Percentiles rank a stretch among this genome's conserved stretches.
Evolutionary conservation across 495 filamentous ascomycete species (phyloP).

Genomic region (Podospora anserina): DNA sequence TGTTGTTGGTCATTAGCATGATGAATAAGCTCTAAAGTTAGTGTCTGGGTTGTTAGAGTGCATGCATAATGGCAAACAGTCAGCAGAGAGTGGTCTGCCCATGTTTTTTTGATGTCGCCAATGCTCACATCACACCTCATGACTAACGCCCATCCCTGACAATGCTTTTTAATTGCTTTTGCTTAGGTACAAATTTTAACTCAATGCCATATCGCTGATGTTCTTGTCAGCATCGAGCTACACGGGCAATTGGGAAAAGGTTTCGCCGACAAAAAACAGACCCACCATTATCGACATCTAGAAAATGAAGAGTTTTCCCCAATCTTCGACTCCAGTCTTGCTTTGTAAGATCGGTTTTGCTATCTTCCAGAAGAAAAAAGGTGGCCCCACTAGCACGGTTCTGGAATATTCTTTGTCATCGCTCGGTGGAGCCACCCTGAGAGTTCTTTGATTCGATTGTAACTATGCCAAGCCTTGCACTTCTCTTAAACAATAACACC

Average conservation of each 20-base stretch:
- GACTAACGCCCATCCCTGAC: not conserved
- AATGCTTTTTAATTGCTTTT: too few relatives aligned
- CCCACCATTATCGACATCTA: not conserved
- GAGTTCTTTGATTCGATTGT: not conserved
- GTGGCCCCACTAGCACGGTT: not conserved
- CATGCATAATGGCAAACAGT: not conserved
- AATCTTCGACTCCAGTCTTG: not conserved
- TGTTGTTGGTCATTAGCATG: not conserved
- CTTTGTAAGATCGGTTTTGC: not conserved
- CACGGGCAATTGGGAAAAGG: not conserved
- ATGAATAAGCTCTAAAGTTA: not conserved
- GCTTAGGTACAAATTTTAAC: too few relatives aligned
- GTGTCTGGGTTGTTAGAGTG: not conserved
- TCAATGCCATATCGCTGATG: not conserved
- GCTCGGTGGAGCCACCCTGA: not conserved
- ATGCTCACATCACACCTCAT: slow-evolving; percentile 1
- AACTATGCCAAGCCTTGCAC: not conserved
- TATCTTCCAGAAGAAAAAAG: not conserved
- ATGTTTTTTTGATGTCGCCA: not conserved
- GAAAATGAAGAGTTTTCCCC: not conserved
- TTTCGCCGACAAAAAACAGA: not conserved
- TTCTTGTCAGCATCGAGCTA: not conserved
- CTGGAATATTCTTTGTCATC: not conserved
- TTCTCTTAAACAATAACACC: not conserved
- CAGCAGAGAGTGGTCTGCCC: not conserved